Evolutionary conservation across 73 alveolate genomes (phyloP), one percentile per base, ranked within the genome.

Genomic region (Breviolum minutum): DNA sequence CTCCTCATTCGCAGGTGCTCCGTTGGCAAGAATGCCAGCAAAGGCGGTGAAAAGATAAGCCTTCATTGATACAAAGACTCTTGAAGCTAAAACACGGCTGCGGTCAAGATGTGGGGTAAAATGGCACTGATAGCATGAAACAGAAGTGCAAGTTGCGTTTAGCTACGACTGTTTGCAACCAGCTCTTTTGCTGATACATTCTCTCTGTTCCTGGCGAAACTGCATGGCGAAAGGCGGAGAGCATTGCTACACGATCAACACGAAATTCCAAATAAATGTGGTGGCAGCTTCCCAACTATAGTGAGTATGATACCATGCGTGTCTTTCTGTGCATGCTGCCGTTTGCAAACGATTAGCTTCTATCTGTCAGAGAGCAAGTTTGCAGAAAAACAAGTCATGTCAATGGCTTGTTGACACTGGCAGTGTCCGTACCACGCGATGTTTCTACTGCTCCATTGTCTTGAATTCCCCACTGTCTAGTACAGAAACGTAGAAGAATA

Each of bases 1-100:
- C 94, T 61, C 94, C 79, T 86, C 94, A 86, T 62, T 63, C 63
- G 94, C 80, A 86, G 94, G 94, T 86, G 94, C 94, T 29, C 80
- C 94, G 40, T 16, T 48, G 94, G 94, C 94, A n/a, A 83, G 54
- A 66, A 66, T 83, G 79, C 94, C 77, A 24, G n/a, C 83, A 86
- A 86, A 86, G 30, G 79, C 94, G 40, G 80, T 79, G 92, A 54
- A 83, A 83, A 83, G 92, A 62, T 24, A 83, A 74, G 76, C 73
- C 73, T 83, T 83, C 92, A 83, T 83, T 40, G 90, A 40, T 48
- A 81, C 40, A 81, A 81, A 54, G 71, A 14, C 71, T 29, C 71
- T 81, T 81, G 90, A 81, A 81, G 76, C 73, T 20, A 82, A 8
- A 82, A 17, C 24, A 83, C 26, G 92, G 92, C 92, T 83, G 76